These are phyloP conservation scores for Amanita pallidorosea DNA, from an alignment of 768 basidiomycete genomes.

Conservation along the genomic window DNA sequence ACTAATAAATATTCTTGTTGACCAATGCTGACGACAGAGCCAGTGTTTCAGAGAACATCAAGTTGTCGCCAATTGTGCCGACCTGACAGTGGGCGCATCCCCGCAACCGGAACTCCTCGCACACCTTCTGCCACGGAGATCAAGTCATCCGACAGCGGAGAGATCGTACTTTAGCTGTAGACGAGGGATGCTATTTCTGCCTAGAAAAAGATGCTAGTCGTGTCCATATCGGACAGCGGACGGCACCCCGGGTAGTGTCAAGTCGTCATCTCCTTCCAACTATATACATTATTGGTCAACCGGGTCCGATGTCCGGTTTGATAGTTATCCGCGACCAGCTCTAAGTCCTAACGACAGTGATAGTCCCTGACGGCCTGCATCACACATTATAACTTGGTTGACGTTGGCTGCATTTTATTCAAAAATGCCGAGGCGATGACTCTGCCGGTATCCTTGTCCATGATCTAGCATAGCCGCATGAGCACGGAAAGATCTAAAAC, in stretches of 20 bases:
- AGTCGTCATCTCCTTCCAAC: neutral
- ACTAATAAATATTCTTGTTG: no score
- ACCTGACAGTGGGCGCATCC: no score
- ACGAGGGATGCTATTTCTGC: no score
- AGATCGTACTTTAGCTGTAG: no score
- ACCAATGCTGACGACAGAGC: no score
- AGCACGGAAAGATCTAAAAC: neutral
- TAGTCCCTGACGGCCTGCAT: neutral
- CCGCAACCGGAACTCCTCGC: no score
- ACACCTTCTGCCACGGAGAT: no score
- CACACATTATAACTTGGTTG: slow-evolving; percentile 30
- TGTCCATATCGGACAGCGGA: neutral
- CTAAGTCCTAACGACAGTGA: neutral
- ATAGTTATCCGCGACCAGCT: neutral
- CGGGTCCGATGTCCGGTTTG: neutral
- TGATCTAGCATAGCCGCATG: slow-evolving; percentile 27
- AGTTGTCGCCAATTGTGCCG: no score
- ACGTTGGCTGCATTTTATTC: slow-evolving; percentile 63
- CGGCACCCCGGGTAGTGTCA: neutral
- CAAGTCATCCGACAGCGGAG: no score
- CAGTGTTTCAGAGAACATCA: neutral
- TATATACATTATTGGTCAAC: neutral
- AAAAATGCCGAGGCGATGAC: slow-evolving; percentile 56
- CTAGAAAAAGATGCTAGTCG: no score
- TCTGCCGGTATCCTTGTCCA: slow-evolving; percentile 47